These are phyloP conservation scores for Eimeria zaria DNA, from an alignment of 169 alveolate species.

Conservation along the genomic window DNA sequence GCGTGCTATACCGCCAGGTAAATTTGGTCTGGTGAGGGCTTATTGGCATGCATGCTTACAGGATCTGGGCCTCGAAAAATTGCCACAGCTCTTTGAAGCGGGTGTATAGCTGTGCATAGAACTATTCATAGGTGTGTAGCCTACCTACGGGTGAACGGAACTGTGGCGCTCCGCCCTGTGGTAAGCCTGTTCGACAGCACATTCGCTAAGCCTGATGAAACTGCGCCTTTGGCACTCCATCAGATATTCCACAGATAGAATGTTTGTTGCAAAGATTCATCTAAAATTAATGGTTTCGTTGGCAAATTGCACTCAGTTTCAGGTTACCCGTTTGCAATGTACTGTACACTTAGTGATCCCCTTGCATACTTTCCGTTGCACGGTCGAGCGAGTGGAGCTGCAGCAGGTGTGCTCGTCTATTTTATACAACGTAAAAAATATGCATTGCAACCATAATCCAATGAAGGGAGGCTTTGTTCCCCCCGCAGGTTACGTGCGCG, in stretches of 20 bases:
- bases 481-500: neutral
- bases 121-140: neutral
- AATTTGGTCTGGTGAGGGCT: neutral
- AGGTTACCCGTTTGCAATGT: neutral
- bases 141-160: neutral
- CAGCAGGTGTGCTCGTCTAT: neutral
- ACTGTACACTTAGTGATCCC: neutral
- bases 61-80: too few relatives aligned
- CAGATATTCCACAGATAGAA: neutral
- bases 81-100: neutral
- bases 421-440: neutral
- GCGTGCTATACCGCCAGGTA: neutral
- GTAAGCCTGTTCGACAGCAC: neutral
- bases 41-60: neutral
- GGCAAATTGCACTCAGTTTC: neutral
- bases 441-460: neutral
- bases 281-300: neutral
- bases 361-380: neutral
- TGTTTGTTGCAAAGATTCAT: neutral
- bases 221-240: neutral
- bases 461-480: neutral
- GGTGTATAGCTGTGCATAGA: neutral
- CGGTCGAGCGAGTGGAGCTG: neutral
- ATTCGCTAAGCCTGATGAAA: neutral
- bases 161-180: neutral